phyloP scores from a whole-genome alignment of 768 basidiomycete species.

The Leccinellum luteum region DNA sequence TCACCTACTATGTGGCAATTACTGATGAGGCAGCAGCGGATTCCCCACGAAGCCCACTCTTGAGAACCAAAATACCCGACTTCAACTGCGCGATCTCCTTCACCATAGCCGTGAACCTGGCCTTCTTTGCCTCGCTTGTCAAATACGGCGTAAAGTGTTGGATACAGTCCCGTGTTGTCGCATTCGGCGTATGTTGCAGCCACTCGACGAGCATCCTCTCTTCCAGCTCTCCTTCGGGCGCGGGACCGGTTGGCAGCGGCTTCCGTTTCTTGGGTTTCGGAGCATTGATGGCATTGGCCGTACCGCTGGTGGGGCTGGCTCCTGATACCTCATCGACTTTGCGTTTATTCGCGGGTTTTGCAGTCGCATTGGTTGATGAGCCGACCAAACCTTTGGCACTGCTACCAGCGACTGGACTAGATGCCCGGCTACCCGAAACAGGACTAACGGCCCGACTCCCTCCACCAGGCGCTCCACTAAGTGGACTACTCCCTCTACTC shows the following conservation, averaged over 20 bases:
- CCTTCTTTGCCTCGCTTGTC: slow-evolving; percentile 66
- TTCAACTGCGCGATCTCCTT: slow-evolving; percentile 76
- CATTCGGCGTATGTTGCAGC: slow-evolving; percentile 64
- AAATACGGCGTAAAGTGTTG: slow-evolving; percentile 76
- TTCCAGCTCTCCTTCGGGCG: slow-evolving; percentile 58
- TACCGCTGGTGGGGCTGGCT: slow-evolving; percentile 5
- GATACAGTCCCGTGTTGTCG: slow-evolving; percentile 78
- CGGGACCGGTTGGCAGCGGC: slow-evolving; percentile 34
- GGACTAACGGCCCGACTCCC: slow-evolving; percentile 57
- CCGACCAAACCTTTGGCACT: slow-evolving; percentile 18
- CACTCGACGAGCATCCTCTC: slow-evolving; percentile 70
- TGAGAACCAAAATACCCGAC: slow-evolving; percentile 59
- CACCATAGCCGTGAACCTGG: slow-evolving; percentile 73
- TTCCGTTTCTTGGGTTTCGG: slow-evolving; percentile 59
- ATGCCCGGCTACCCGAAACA: slow-evolving; percentile 35
- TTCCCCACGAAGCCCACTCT: slow-evolving; percentile 38
- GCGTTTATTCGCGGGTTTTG: slow-evolving; percentile 52
- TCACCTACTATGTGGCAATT: slow-evolving; percentile 25
- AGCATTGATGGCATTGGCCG: slow-evolving; percentile 21
- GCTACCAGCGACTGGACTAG: slow-evolving; percentile 29
- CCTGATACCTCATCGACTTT: slow-evolving; percentile 48
- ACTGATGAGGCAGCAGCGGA: slow-evolving; percentile 24
- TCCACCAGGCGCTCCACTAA: slow-evolving; percentile 34
- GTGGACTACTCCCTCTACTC: slow-evolving; percentile 61
- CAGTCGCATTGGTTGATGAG: slow-evolving; percentile 34